Evolutionary conservation across 495 filamentous ascomycete genomes (phyloP).

Genomic region (Tuber umbilicatum): DNA sequence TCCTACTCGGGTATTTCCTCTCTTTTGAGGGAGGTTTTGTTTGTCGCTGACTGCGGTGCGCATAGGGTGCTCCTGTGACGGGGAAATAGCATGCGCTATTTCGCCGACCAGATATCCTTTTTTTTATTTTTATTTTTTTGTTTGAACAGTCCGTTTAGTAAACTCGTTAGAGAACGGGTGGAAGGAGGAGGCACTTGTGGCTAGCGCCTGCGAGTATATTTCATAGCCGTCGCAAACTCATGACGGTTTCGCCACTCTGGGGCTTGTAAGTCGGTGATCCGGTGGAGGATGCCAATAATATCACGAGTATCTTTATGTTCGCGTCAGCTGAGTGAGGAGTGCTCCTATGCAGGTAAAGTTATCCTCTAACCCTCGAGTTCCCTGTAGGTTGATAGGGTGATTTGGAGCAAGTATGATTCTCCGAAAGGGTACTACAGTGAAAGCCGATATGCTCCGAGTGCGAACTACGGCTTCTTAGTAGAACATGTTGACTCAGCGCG

Average conservation of each 20-base stretch:
- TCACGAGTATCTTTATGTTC: background rate
- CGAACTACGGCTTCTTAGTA: background rate
- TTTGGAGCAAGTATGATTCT: background rate
- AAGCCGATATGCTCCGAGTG: background rate
- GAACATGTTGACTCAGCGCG: background rate
- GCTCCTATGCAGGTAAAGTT: background rate
- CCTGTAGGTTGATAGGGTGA: background rate
- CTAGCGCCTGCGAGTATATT: background rate
- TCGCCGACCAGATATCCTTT: background rate
- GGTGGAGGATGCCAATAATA: background rate
- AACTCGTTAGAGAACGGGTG: background rate
- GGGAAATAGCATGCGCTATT: background rate
- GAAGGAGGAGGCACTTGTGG: background rate
- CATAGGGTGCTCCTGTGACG: background rate
- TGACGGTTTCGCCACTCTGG: background rate
- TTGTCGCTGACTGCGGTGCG: background rate
- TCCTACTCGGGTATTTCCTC: background rate
- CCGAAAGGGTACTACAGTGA: background rate
- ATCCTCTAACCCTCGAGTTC: background rate
- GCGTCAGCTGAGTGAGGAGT: background rate
- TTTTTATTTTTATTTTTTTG: too few species aligned
- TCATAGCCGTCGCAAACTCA: background rate
- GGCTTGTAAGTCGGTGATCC: background rate
- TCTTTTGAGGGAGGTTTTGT: background rate
- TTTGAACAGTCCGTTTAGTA: background rate